phyloP scores from a whole-genome alignment of 2,329 filamentous ascomycete species.

The Dryadomyces quercivorus region DNA sequence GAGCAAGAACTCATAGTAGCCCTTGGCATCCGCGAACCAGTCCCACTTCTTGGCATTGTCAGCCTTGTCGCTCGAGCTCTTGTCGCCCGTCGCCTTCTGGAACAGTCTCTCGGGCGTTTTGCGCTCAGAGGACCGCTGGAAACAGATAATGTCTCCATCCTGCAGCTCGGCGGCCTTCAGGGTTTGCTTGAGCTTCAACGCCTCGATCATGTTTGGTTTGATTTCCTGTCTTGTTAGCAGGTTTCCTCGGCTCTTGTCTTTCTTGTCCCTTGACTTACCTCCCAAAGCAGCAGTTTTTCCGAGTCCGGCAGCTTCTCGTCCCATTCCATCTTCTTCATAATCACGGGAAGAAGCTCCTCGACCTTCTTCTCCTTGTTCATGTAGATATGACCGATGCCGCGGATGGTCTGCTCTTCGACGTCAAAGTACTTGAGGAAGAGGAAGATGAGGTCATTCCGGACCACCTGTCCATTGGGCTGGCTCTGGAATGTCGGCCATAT shows the following conservation, averaged over 20 bases:
- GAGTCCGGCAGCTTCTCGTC: slow-evolving; percentile 55
- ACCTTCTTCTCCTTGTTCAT: slow-evolving; percentile 82
- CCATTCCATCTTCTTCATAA: slow-evolving; percentile 79
- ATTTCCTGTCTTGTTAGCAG: slow-evolving; percentile 52
- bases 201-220: slow-evolving; percentile 94
- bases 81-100: slow-evolving; percentile 6
- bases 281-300: slow-evolving; percentile 60
- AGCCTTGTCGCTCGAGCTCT: slow-evolving; percentile 1
- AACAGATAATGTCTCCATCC: slow-evolving; percentile 93
- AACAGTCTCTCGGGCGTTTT: slow-evolving; percentile 24
- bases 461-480: slow-evolving; percentile 41
- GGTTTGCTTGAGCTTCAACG: slow-evolving; percentile 81
- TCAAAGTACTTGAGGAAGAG: slow-evolving; percentile 93
- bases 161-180: slow-evolving; percentile 88
- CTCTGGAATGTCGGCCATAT: slow-evolving; percentile 56
- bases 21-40: slow-evolving; percentile 57
- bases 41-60: slow-evolving; percentile 29
- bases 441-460: slow-evolving; percentile 56
- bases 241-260: too few species aligned
- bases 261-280: slow-evolving; percentile 49
- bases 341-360: slow-evolving; percentile 65
- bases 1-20: slow-evolving; percentile 88
- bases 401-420: slow-evolving; percentile 58
- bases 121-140: slow-evolving; percentile 54
- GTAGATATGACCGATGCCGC: slow-evolving; percentile 73